A percentile compares a stretch with the other conserved stretches of the same genome.
These are phyloP conservation scores for Backusella tarrabulga DNA, from an alignment of 192 early-diverging fungal species.

Conservation along the genomic window DNA sequence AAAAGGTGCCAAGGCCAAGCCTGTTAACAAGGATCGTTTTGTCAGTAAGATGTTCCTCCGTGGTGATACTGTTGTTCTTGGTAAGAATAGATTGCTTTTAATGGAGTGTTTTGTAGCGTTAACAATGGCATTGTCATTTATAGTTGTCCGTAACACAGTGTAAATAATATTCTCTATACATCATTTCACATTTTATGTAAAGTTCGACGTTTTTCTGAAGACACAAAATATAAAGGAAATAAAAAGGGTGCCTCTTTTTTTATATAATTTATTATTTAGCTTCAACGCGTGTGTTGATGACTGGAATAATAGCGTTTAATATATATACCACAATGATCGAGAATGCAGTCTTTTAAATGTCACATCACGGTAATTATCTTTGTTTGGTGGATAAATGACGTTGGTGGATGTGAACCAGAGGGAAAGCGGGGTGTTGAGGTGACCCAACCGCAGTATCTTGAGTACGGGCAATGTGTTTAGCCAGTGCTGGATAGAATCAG, in stretches of 20 bases:
- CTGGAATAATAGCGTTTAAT: not conserved
- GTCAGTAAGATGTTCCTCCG: slow-evolving; percentile 98
- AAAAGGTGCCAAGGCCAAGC: slow-evolving; percentile 95
- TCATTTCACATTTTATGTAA: not conserved
- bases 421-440: not conserved
- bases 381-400: not conserved
- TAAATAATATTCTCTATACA: slow-evolving; percentile 23
- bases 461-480: not conserved
- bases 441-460: not conserved
- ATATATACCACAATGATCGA: not conserved
- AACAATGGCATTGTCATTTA: not conserved
- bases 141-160: slow-evolving; percentile 47
- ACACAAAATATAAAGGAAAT: not conserved
- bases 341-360: not conserved
- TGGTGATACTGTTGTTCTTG: slow-evolving; percentile 92
- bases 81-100: slow-evolving; percentile 39
- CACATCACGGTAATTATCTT: not conserved
- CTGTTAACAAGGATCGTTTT: slow-evolving; percentile 97
- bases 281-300: not conserved
- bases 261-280: not conserved
- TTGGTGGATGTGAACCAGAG: not conserved
- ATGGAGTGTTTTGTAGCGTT: not conserved
- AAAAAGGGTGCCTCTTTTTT: not conserved
- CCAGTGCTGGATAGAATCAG: not conserved
- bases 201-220: not conserved